A percentile compares a stretch with the other conserved stretches of the same genome.
Conservation (phyloP, 257 asterid genomes). For the Solanum piurae region DNA sequence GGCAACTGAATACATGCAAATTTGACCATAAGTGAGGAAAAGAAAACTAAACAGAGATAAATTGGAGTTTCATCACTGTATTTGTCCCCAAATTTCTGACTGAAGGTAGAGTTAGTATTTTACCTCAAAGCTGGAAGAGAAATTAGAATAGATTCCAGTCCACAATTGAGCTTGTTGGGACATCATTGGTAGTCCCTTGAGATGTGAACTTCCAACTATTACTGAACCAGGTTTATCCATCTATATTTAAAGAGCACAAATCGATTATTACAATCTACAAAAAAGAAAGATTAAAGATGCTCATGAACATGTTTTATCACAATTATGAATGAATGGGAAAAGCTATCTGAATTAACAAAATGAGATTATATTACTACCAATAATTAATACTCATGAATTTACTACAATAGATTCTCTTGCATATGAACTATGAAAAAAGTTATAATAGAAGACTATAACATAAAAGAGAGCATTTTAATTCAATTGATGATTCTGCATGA, state of each 20-base stretch:
- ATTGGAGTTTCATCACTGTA: not conserved
- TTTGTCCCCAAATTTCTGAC: not conserved
- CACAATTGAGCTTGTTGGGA: constrained; percentile 19
- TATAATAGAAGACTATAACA: not conserved
- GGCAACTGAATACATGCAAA: not conserved
- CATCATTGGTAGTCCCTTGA: constrained; percentile 18
- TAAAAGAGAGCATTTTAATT: not conserved
- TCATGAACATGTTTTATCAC: not conserved
- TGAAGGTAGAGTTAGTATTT: not conserved
- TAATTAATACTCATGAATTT: not conserved
- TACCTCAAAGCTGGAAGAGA: constrained; percentile 20
- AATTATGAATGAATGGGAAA: not conserved
- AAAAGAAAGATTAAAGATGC: not conserved
- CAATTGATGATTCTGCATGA: not conserved
- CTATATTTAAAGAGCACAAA: constrained; percentile 1
- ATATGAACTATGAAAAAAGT: not conserved
- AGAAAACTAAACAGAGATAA: not conserved
- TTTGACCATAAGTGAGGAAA: not conserved
- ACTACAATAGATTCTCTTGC: not conserved
- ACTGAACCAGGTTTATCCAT: constrained; percentile 12
- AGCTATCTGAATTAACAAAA: not conserved
- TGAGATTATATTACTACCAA: not conserved
- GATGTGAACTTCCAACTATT: constrained; percentile 11
- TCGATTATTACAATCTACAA: not conserved
- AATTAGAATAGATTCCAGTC: constrained; percentile 17